Percentiles rank a stretch among this genome's conserved stretches.
Evolutionary conservation across 148 eudicot genomes (phyloP).

Genomic region (Rhododendron mucronatum): DNA sequence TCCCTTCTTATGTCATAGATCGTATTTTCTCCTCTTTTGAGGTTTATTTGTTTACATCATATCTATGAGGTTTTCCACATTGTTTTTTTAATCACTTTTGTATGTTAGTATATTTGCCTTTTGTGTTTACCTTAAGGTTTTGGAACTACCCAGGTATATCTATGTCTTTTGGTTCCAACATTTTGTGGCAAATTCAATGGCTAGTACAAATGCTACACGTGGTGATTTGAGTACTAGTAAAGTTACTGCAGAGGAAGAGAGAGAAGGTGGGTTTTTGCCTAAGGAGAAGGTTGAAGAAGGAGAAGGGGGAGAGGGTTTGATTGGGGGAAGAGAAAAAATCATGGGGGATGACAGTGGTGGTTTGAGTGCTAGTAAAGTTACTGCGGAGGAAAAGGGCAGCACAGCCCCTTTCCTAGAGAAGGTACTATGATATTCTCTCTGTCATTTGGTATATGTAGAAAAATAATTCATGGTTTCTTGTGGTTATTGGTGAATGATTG

Average conservation of each 20-base stretch:
- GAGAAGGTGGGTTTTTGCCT: too few relatives aligned
- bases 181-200: too few relatives aligned
- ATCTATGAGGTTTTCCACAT: not conserved
- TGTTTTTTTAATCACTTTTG: not conserved
- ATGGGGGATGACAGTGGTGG: conserved; percentile 76
- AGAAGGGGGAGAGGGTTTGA: not conserved
- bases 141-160: not conserved
- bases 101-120: not conserved
- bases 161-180: not conserved
- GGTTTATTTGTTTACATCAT: too few relatives aligned
- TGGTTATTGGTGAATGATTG: not conserved
- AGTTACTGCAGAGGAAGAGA: too few relatives aligned
- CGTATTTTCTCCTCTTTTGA: too few relatives aligned
- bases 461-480: not conserved
- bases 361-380: conserved; percentile 72
- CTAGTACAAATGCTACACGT: too few relatives aligned
- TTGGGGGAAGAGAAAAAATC: conserved; percentile 14
- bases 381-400: conserved; percentile 55
- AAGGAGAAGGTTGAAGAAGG: too few relatives aligned
- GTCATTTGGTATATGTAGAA: not conserved
- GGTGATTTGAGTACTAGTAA: too few relatives aligned
- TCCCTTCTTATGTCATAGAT: not conserved
- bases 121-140: not conserved
- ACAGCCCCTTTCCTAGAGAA: conserved; percentile 64
- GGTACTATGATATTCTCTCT: conserved; percentile 28